These are phyloP conservation scores for Rhizopogon salebrosus DNA, from an alignment of 768 basidiomycete species.

Conservation along the genomic window DNA sequence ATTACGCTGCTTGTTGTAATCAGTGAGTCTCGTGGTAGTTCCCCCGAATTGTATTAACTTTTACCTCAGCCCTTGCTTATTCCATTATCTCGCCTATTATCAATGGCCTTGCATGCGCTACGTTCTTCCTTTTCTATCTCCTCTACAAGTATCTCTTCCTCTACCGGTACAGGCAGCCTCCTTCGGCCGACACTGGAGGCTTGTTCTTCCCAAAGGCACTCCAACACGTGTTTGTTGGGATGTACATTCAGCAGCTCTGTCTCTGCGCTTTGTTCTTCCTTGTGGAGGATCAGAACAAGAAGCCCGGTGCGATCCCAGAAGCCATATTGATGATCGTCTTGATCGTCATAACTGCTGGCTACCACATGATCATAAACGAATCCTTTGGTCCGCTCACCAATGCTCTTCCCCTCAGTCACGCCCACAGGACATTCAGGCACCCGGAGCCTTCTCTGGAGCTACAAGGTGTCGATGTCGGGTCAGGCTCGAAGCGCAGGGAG, in stretches of 20 bases:
- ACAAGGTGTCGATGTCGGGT: constrained; percentile 2
- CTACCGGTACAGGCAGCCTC: constrained; percentile 69
- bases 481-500: constrained; percentile 12
- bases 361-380: constrained; percentile 66
- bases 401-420: constrained; percentile 74
- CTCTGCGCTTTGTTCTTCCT: constrained; percentile 90
- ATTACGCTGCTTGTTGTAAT: constrained; percentile 82
- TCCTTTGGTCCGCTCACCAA: constrained; percentile 77
- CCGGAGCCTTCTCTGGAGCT: constrained; percentile 4
- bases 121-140: constrained; percentile 81
- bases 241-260: constrained; percentile 89
- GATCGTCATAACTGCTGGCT: constrained; percentile 72
- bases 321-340: constrained; percentile 83
- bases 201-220: constrained; percentile 94
- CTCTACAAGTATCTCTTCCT: constrained; percentile 87
- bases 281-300: constrained; percentile 45
- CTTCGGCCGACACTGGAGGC: constrained; percentile 78
- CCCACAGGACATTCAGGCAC: constrained; percentile 56
- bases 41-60: constrained; percentile 1
- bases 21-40: constrained; percentile 38
- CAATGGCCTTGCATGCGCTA: constrained; percentile 78
- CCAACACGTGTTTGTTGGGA: constrained; percentile 86
- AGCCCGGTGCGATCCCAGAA: constrained; percentile 61
- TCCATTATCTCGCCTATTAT: constrained; percentile 90
- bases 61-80: constrained; percentile 60